Base-by-base conservation (phyloP, 495 filamentous ascomycete genomes). In the Aspergillus cavernicola region DNA sequence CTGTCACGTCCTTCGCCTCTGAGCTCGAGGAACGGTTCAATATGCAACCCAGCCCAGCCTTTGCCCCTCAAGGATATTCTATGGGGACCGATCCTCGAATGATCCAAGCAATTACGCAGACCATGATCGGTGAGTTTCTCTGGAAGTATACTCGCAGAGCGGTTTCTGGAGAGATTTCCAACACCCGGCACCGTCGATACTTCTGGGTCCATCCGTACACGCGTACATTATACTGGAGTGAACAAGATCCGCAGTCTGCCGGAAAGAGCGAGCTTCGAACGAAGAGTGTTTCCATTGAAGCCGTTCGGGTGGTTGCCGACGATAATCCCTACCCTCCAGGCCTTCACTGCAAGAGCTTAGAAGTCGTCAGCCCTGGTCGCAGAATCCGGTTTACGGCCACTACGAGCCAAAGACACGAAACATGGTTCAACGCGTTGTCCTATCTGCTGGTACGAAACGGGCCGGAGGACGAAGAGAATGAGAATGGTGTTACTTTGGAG, bases 161-260 rank as follows among this genome's bases (percentile, higher is more conserved):
- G 52, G 92, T 91, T 15, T 85, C 92, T 4, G 85, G 82, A 49
- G 85, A 90, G 41, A 84, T 95, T 71, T 97, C 92, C 4, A 83
- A 81, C 51, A 95, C 90, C 31, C 78, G 93, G 38, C 93, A 98
- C 66, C 83, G 89, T 29, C 85, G 93, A 23, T 98, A 96, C 75
- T 98, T 98, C 81, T 98, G 93, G 93, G 88, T 98, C 18, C 93
- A 98, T 68, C 93, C 93, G 0, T 98, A 98, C 68, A 98, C 95
- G 4, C 84, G 91, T 24, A 97, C 92, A 0, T 67, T 98, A 51
- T 98, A 98, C 75, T 98, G 93, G 93, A 95, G 89, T 64, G 89
- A 95, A 51, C 79, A 85, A 33, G 92, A 97, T 67, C 95, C 95
- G 1, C 81, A 86, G 36, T 78, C 75, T 22, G 89, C 85, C 43